phyloP scores from a whole-genome alignment of 306 rosid species.

The Datisca glomerata region DNA sequence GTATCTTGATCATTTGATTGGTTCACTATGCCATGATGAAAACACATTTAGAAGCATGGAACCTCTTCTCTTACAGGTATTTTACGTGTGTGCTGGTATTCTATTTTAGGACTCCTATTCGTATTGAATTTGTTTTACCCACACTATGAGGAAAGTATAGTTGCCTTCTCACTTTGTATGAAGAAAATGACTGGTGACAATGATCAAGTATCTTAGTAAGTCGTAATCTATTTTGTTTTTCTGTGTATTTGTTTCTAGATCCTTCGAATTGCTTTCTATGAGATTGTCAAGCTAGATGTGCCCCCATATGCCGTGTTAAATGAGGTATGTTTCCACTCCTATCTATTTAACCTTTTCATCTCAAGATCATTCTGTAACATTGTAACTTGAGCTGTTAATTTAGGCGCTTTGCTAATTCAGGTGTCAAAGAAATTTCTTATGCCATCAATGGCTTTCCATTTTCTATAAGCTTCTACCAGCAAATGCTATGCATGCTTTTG shows the following conservation, averaged over 20 bases:
- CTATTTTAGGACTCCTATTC: too few relatives aligned
- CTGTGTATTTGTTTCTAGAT: conserved; percentile 33
- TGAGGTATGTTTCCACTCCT: conserved; percentile 43
- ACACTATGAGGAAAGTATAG: too few relatives aligned
- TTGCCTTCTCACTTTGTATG: too few relatives aligned
- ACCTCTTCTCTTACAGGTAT: conserved; percentile 82
- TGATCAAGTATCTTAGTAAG: conserved; percentile 41
- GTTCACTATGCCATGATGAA: conserved; percentile 49
- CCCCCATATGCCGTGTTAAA: conserved; percentile 85
- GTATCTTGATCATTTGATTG: conserved; percentile 71
- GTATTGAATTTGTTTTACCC: too few relatives aligned
- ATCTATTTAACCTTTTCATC: background rate
- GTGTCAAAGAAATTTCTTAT: too few relatives aligned
- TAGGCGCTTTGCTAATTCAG: too few relatives aligned
- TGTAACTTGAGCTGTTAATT: too few relatives aligned
- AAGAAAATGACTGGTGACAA: too few relatives aligned
- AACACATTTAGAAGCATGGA: conserved; percentile 52
- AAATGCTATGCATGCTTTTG: too few relatives aligned
- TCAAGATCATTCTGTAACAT: background rate
- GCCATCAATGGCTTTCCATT: too few relatives aligned
- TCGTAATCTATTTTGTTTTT: background rate
- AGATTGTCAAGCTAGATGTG: conserved; percentile 74
- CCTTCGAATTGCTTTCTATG: conserved; percentile 68
- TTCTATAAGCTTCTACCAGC: too few relatives aligned
- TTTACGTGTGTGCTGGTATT: conserved; percentile 1